phyloP scores from a whole-genome alignment of 2,329 filamentous ascomycete species.

The Stemphylium lycopersici region DNA sequence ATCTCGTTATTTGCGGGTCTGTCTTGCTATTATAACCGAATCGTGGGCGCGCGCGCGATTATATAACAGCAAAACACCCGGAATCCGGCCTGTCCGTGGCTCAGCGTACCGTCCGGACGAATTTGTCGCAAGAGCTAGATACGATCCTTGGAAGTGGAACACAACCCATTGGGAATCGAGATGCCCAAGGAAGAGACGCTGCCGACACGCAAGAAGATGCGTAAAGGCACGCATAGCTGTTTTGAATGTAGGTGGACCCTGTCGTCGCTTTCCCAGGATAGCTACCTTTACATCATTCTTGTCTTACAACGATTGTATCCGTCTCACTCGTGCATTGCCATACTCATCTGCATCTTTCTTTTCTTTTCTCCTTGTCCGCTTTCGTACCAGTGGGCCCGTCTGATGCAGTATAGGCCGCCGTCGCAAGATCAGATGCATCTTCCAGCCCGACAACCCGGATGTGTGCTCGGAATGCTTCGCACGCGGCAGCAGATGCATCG shows the following conservation, averaged over 20 bases:
- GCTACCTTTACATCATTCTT: conserved; percentile 5
- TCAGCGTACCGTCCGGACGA: conserved; percentile 26
- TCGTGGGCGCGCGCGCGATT: conserved; percentile 1
- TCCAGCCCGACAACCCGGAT: conserved; percentile 46
- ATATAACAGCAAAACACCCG: conserved; percentile 13
- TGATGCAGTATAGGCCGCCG: conserved; percentile 51
- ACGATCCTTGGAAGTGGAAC: conserved; percentile 9
- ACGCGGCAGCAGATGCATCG: conserved; percentile 53
- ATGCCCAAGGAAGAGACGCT: conserved; percentile 48
- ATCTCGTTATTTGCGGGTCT: neutral
- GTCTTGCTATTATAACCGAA: neutral
- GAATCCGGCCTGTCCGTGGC: conserved; percentile 6
- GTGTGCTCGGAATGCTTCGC: conserved; percentile 55
- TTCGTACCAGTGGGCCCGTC: conserved; percentile 8
- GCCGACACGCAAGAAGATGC: conserved; percentile 50
- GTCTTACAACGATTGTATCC: conserved; percentile 6
- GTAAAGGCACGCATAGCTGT: conserved; percentile 53
- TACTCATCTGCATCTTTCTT: conserved; percentile 3
- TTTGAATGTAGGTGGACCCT: conserved; percentile 50
- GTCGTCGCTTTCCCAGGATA: conserved; percentile 7
- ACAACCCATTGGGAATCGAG: conserved; percentile 14
- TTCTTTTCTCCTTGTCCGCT: neutral
- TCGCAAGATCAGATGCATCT: conserved; percentile 59
- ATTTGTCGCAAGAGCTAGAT: conserved; percentile 20
- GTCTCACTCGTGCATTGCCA: conserved; percentile 7